Conservation (phyloP, 2,329 filamentous ascomycete genomes). For the Dichotomopilus funicola region DNA sequence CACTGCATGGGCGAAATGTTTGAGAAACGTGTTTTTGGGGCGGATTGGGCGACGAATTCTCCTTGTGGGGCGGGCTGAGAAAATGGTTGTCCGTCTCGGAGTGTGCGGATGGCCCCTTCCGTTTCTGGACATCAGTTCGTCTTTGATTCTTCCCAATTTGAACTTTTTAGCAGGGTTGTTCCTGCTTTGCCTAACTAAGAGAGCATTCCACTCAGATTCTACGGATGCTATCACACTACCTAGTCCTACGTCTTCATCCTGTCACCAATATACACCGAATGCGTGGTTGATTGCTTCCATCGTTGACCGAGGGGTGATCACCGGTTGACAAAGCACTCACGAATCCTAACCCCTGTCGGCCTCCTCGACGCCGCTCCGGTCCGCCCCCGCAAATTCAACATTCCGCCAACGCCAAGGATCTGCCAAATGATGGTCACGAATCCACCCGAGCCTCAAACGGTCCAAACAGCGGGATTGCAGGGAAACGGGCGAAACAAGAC, state of each 20-base stretch:
- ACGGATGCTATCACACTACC: too few species aligned
- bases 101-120: background rate
- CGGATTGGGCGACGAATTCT: background rate
- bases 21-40: background rate
- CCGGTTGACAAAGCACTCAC: too few species aligned
- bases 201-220: too few species aligned
- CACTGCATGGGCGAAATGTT: background rate
- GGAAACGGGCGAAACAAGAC: background rate
- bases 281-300: too few species aligned
- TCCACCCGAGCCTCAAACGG: conserved; percentile 2
- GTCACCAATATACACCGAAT: too few species aligned
- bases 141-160: background rate
- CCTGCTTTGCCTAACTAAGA: background rate
- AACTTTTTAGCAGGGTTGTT: background rate
- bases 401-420: conserved; percentile 4
- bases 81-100: background rate
- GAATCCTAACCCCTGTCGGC: too few species aligned
- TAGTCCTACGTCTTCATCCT: too few species aligned
- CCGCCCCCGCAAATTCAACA: conserved; percentile 3
- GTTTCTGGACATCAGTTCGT: background rate
- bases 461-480: background rate
- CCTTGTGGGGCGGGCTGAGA: background rate
- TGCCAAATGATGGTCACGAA: background rate
- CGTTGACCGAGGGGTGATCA: too few species aligned
- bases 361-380: background rate